Conservation (phyloP, 1,139 yeast genomes). For the Candida sanyaensis region DNA sequence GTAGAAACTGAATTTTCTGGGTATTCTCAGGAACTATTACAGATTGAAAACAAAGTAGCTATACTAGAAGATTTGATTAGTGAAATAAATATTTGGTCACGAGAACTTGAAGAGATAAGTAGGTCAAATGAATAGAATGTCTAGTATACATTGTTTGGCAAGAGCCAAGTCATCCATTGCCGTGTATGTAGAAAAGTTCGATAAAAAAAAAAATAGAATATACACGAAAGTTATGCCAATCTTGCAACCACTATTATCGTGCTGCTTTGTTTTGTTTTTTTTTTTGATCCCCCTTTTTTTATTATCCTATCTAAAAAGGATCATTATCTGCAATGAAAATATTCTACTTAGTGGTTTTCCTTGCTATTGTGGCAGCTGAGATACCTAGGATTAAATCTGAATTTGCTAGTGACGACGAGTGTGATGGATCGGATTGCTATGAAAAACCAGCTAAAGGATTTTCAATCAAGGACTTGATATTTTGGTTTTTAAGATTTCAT, state of each 20-base stretch:
- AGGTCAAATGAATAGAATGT: not conserved
- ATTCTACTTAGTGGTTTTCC: not conserved
- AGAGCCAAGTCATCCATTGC: not conserved
- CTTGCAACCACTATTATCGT: constrained; percentile 1
- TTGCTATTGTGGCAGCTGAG: not conserved
- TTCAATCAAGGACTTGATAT: constrained; percentile 4
- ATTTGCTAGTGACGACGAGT: constrained; percentile 3
- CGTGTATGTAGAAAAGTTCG: not conserved
- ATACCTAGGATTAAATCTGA: constrained; percentile 1
- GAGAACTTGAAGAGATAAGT: constrained; percentile 36
- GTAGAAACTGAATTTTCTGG: constrained; percentile 32
- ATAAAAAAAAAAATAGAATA: not conserved
- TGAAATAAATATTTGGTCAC: constrained; percentile 65
- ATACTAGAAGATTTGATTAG: constrained; percentile 46
- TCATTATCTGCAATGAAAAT: not conserved
- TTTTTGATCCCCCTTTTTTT: too few species aligned
- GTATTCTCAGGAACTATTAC: constrained; percentile 31
- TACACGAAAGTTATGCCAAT: constrained; percentile 1
- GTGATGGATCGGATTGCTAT: not conserved
- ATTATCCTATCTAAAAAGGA: not conserved
- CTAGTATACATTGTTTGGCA: not conserved
- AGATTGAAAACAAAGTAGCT: constrained; percentile 47
- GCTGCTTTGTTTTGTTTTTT: not conserved
- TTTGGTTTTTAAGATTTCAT: not conserved
- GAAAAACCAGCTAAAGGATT: constrained; percentile 8